phyloP scores from a whole-genome alignment of 1,139 yeast genomes.

The Magnusiomyces paraingens region DNA sequence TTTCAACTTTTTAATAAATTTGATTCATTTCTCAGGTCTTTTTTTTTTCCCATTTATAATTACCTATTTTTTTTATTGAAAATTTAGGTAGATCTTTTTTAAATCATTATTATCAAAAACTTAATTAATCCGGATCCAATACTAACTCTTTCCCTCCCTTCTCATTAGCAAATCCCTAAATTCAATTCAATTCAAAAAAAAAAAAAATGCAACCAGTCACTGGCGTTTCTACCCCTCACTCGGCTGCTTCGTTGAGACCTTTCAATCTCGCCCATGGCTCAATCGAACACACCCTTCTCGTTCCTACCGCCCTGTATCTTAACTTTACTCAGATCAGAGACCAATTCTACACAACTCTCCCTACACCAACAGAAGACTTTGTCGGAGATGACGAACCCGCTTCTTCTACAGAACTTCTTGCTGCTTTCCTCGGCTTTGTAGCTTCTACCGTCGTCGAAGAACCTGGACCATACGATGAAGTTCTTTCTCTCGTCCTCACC shows the following conservation, averaged over 20 bases:
- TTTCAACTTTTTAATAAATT: neutral
- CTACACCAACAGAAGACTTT: constrained; percentile 70
- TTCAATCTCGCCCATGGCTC: constrained; percentile 78
- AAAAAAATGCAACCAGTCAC: constrained; percentile 25
- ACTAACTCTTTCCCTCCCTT: neutral
- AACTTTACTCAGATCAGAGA: constrained; percentile 83
- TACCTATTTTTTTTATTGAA: too few species aligned
- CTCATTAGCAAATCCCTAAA: neutral
- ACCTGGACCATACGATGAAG: constrained; percentile 59
- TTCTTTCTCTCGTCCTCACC: constrained; percentile 58
- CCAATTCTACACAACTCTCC: constrained; percentile 72
- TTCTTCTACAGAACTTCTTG: constrained; percentile 79
- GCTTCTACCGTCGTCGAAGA: constrained; percentile 49
- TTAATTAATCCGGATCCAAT: neutral
- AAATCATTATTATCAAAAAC: neutral
- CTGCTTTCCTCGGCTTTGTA: constrained; percentile 76
- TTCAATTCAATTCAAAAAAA: neutral
- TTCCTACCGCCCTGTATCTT: constrained; percentile 75
- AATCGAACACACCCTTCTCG: constrained; percentile 79
- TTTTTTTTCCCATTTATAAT: too few species aligned
- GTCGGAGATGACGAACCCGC: constrained; percentile 88
- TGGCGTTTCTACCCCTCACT: constrained; percentile 40
- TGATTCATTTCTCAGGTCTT: neutral
- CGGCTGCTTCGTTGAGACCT: constrained; percentile 58
- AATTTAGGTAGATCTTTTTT: neutral